These are phyloP conservation scores for Alectoria sarmentosa DNA, from an alignment of 495 filamentous ascomycete genomes.

Conservation along the genomic window DNA sequence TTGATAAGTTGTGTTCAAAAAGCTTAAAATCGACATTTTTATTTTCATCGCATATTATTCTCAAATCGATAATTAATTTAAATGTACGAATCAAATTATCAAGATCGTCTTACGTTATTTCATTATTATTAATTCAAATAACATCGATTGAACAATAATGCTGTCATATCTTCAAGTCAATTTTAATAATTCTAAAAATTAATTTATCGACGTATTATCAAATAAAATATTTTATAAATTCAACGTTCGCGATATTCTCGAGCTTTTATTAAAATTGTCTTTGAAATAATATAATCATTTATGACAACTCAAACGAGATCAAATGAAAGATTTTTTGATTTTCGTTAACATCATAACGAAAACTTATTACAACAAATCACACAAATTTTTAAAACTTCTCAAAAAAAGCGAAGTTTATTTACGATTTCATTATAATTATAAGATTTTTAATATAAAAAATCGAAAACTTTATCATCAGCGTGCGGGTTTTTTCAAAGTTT, in stretches of 20 bases:
- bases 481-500: neutral
- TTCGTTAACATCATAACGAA: neutral
- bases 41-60: neutral
- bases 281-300: neutral
- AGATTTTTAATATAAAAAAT: neutral
- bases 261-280: too few relatives aligned
- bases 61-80: neutral
- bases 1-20: neutral
- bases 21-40: neutral
- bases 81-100: neutral
- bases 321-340: neutral
- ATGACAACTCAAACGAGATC: neutral
- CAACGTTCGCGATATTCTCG: too few relatives aligned
- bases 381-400: slow-evolving; percentile 3
- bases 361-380: neutral
- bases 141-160: neutral
- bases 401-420: neutral
- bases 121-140: neutral
- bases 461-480: slow-evolving; percentile 1
- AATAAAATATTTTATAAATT: too few relatives aligned
- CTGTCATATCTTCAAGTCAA: neutral
- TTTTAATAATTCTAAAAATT: slow-evolving; percentile 8
- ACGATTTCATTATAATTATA: slow-evolving; percentile 3
- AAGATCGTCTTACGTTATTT: neutral
- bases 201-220: too few relatives aligned